Conservation (phyloP, 2,329 filamentous ascomycete species). For the Pseudomassariella vexata region DNA sequence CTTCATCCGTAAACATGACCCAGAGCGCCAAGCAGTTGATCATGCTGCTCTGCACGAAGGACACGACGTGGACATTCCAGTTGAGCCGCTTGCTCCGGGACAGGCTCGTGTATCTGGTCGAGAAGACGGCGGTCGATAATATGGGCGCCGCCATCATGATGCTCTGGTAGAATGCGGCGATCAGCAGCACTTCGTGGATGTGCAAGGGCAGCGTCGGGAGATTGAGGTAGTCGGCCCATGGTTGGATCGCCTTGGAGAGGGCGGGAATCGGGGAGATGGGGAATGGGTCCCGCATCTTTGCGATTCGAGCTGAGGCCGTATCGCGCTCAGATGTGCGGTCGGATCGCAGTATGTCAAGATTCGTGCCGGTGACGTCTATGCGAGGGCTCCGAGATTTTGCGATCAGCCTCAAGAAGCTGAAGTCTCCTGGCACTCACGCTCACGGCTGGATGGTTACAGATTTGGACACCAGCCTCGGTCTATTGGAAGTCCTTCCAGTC, state of each 20-base stretch:
- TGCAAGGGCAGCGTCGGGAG: constrained; percentile 68
- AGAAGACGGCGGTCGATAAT: constrained; percentile 57
- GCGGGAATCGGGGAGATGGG: constrained; percentile 56
- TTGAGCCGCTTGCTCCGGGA: constrained; percentile 62
- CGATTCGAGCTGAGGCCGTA: background rate
- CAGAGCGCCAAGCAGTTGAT: constrained; percentile 71
- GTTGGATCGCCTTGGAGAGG: constrained; percentile 51
- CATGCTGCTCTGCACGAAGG: constrained; percentile 68
- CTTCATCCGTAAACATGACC: constrained; percentile 63
- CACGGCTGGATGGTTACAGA: too few species aligned
- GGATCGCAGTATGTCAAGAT: too few species aligned
- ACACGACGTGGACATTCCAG: constrained; percentile 84
- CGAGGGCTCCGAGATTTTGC: too few species aligned
- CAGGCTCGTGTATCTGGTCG: constrained; percentile 56
- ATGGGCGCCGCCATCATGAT: constrained; percentile 62
- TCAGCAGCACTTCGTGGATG: constrained; percentile 67
- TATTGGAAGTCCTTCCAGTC: too few species aligned
- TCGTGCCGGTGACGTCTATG: too few species aligned
- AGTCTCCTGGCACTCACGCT: too few species aligned
- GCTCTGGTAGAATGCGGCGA: constrained; percentile 62
- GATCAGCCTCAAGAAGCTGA: too few species aligned
- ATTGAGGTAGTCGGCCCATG: constrained; percentile 55
- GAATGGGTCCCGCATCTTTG: constrained; percentile 67
- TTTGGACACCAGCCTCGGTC: too few species aligned
- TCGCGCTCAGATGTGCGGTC: too few species aligned